Evolutionary conservation across 257 asterid species (phyloP).

Genomic region (Phtheirospermum japonicum): DNA sequence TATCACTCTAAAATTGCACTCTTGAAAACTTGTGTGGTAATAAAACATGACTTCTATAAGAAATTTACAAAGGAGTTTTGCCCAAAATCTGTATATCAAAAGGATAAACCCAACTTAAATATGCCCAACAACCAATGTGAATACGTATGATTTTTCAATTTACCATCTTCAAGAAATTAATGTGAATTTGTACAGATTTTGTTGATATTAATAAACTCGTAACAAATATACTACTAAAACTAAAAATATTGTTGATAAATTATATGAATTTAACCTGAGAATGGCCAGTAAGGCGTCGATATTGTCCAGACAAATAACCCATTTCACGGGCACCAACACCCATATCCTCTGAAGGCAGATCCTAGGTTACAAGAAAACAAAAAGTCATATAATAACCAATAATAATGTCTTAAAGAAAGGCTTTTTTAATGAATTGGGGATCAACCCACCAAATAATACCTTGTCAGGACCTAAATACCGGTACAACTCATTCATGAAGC

Average conservation of each 20-base stretch:
- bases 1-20: conserved; percentile 7
- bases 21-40: background rate
- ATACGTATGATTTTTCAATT: too few relatives aligned
- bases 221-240: background rate
- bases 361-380: conserved; percentile 44
- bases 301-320: conserved; percentile 96
- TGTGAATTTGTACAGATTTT: too few relatives aligned
- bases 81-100: background rate
- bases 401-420: conserved; percentile 14
- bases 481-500: conserved; percentile 93
- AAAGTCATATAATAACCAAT: conserved; percentile 21
- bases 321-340: conserved; percentile 98
- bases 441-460: conserved; percentile 42
- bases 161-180: background rate
- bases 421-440: conserved; percentile 15
- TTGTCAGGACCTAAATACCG: conserved; percentile 97
- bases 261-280: conserved; percentile 66
- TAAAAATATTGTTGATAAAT: conserved; percentile 2
- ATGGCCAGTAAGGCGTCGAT: conserved; percentile 90
- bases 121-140: too few relatives aligned
- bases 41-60: background rate
- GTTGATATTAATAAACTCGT: background rate
- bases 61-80: background rate
- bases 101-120: too few relatives aligned
- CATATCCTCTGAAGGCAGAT: conserved; percentile 97